Evolutionary conservation across 768 basidiomycete species (phyloP).

Genomic region (Cystofilobasidium macerans): DNA sequence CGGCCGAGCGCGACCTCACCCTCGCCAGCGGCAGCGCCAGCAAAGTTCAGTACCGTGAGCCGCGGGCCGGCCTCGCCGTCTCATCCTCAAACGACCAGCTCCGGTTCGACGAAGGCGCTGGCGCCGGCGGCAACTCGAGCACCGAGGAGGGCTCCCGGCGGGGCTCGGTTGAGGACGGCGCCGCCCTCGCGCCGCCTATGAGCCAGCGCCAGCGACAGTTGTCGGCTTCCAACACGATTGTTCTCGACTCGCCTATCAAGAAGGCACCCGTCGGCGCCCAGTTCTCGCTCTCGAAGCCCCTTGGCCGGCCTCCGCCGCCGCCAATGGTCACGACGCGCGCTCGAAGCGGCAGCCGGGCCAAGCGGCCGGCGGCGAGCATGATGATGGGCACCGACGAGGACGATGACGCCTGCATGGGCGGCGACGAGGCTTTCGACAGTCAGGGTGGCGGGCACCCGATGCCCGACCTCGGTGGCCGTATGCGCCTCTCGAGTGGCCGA

Average conservation of each 20-base stretch:
- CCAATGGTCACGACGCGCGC: background rate
- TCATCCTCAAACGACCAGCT: conserved; percentile 6
- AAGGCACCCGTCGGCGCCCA: background rate
- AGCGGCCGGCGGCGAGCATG: background rate
- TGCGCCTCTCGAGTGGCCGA: background rate
- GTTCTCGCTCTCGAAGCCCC: conserved; percentile 9
- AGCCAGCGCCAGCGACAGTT: background rate
- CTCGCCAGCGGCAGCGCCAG: background rate
- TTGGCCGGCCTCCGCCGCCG: too few relatives aligned
- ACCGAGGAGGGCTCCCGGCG: conserved; percentile 6
- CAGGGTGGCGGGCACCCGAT: background rate
- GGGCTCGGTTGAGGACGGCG: conserved; percentile 5
- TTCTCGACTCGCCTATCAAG: conserved; percentile 10
- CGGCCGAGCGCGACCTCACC: background rate
- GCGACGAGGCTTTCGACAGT: background rate
- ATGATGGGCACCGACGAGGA: background rate
- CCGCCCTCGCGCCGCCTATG: background rate
- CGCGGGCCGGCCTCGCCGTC: background rate
- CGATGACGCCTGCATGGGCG: conserved; percentile 8
- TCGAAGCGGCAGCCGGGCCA: background rate
- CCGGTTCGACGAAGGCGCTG: background rate
- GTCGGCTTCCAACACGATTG: background rate
- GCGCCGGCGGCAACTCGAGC: conserved; percentile 1
- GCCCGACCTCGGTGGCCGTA: conserved; percentile 1
- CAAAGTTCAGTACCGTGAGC: background rate